These are phyloP conservation scores for Xylaria telfairii DNA, from an alignment of 495 filamentous ascomycete species.

Conservation along the genomic window DNA sequence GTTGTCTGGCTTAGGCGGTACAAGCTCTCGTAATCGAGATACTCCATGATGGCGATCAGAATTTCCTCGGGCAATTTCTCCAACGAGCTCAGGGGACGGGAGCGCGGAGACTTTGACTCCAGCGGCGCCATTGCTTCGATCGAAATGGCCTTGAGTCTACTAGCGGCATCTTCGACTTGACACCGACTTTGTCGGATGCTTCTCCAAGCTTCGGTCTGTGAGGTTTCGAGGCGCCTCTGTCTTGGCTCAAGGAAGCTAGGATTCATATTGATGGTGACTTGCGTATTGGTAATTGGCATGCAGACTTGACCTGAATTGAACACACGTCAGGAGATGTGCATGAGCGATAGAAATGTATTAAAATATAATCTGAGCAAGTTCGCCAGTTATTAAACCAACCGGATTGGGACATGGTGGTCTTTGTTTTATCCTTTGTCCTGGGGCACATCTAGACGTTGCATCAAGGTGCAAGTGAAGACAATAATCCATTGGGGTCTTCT, in stretches of 20 bases:
- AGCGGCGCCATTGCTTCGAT: background rate
- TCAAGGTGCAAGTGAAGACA: background rate
- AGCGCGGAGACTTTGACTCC: background rate
- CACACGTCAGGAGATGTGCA: background rate
- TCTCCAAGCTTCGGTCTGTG: background rate
- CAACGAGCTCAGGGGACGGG: slow-evolving; percentile 10
- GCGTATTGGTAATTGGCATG: background rate
- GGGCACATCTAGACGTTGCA: background rate
- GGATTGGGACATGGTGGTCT: background rate
- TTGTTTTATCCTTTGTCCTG: slow-evolving; percentile 1
- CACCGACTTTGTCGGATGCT: background rate
- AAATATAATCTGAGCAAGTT: background rate
- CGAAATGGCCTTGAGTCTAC: background rate
- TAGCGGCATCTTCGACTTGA: slow-evolving; percentile 13
- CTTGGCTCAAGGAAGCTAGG: background rate
- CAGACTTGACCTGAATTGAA: background rate
- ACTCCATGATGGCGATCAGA: slow-evolving; percentile 15
- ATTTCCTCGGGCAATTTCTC: slow-evolving; percentile 19
- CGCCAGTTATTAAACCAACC: background rate
- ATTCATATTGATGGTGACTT: background rate
- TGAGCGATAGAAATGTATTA: background rate
- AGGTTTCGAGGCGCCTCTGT: background rate
- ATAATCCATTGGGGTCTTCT: background rate
- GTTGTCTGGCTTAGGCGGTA: slow-evolving; percentile 20
- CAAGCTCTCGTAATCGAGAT: slow-evolving; percentile 16